Percentiles rank a stretch among this genome's conserved stretches.
Conservation (phyloP, 352 stramenopile species). For the Phytopythium mirpurense region DNA sequence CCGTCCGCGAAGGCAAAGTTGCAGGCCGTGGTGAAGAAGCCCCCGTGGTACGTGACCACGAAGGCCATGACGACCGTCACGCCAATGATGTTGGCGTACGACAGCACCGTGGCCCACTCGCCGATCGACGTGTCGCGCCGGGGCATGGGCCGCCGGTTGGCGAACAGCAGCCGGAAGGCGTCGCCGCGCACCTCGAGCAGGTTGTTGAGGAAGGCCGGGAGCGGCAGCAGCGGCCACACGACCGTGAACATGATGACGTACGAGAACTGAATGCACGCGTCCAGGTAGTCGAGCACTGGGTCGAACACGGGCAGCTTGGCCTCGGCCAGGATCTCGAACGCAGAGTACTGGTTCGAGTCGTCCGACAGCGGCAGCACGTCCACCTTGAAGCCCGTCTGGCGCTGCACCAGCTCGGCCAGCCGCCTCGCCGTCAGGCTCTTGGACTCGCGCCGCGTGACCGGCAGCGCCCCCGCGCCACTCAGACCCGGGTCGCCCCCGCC, state of each 20-base stretch:
- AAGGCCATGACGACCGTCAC: constrained; percentile 79
- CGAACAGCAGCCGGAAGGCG: constrained; percentile 78
- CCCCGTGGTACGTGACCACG: constrained; percentile 82
- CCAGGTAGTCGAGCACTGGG: constrained; percentile 82
- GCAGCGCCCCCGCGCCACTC: neutral
- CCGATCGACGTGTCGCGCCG: constrained; percentile 78
- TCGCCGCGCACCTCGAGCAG: constrained; percentile 83
- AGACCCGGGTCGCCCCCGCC: constrained; percentile 3
- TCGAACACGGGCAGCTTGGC: constrained; percentile 80
- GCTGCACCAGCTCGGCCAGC: constrained; percentile 58
- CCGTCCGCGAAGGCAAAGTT: constrained; percentile 69
- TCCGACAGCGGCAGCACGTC: constrained; percentile 66
- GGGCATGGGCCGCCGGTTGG: constrained; percentile 73
- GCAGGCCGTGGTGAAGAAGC: constrained; percentile 69
- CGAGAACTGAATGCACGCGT: constrained; percentile 87
- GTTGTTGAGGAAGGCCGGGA: constrained; percentile 85
- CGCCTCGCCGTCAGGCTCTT: constrained; percentile 60
- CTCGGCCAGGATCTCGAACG: constrained; percentile 83
- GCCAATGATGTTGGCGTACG: constrained; percentile 83
- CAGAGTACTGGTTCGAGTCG: constrained; percentile 83
- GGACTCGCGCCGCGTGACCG: constrained; percentile 13
- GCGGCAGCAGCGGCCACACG: constrained; percentile 83
- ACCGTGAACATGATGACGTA: constrained; percentile 91
- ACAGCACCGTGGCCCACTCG: constrained; percentile 79
- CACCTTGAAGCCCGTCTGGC: constrained; percentile 64